Evolutionary conservation across 805 yeast species (phyloP), one percentile per base, ranked within the genome.

Genomic region (Starmerella apicola): DNA sequence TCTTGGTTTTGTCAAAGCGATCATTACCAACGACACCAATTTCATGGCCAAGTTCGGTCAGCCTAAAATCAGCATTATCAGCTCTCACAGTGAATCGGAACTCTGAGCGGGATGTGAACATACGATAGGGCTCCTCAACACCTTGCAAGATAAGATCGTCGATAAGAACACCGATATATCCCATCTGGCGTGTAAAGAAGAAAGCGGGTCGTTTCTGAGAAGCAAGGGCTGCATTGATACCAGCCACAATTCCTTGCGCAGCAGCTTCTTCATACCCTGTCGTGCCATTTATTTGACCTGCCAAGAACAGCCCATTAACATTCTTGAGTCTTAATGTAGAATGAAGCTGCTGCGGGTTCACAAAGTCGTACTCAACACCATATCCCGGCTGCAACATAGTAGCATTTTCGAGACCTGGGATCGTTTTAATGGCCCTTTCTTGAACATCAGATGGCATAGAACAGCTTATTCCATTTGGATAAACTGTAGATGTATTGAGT

Each of bases 201-300:
- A 91, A 59, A 1, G 72, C 71, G 1, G 60, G 60, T 21, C 59
- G 52, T 7, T 56, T 55, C 24, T 52, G 54, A 10, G 60, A 55
- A 0, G 75, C 52, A 20, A 84, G 63, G 0, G 95, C 95, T 0
- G 98, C 96, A 58, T 91, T 91, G 29, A 86, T 78, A 8, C 99
- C 99, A 1, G 99, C 98, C 33, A 91, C 63, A 39, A 84, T 68
- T 1, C 99, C 99, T 55, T 91, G 98, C 0, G 97, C 81, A 2
- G 95, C 95, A 0, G 99, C 99, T 57, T 91, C 99, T 62, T 91
- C 99, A 53, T 91, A 91, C 0, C 99, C 99, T 0, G 99, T 91
- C 0, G 99, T 91, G 25, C 99, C 99, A 55, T 91, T 91, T 31
- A 91, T 91, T 59, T 91, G 99, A 1, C 99, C 99, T 0, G 98